Base-by-base conservation (phyloP, 805 yeast species). In the Candida hispaniensis region DNA sequence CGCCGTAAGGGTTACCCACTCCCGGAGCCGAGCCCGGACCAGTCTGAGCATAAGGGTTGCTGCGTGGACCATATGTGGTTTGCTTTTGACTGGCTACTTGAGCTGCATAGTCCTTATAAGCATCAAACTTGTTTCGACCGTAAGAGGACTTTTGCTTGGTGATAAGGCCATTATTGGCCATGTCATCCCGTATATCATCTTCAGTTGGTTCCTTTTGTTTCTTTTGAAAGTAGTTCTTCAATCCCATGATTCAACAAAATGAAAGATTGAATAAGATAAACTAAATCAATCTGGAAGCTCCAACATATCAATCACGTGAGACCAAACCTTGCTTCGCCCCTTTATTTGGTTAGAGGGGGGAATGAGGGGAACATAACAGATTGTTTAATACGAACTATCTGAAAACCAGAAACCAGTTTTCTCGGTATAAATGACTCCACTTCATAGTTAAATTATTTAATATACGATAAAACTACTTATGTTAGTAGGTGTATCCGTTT, bases 41-140 rank as follows among this genome's bases (percentile, higher is more conserved):
- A 3, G n/a, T n/a, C n/a, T n/a, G n/a, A n/a, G 36, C 36, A 9
- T 32, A 32, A 14, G 36, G 36, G 23, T 32, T 32, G 28, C 14
- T 13, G 6, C 22, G 22, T 15, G 22, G 18, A 14, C 28, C 18
- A 17, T 27, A 28, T 13, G 23, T 22, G 2, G 10, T 11, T 2
- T 20, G 7, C 13, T 18, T 13, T n/a, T 22, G 16, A 17, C 18
- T 21, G 2, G 36, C 18, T 7, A 32, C 36, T 18, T 32, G 36
- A n/a, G 36, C 36, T 5, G 36, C 36, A 25, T 32, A 32, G 28
- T 23, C 16, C 11, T 32, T 32, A 28, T 32, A 32, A 9, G 36
- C 28, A 17, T 32, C 36, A n/a, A 32, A 32, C 36, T 32, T 32
- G 36, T 32, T 32, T 4, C 36, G 28, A 28, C 24, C 24, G 36